Percentiles rank a stretch among this genome's conserved stretches.
phyloP scores from a whole-genome alignment of 306 rosid species.

The Gynostemma pentaphyllum region DNA sequence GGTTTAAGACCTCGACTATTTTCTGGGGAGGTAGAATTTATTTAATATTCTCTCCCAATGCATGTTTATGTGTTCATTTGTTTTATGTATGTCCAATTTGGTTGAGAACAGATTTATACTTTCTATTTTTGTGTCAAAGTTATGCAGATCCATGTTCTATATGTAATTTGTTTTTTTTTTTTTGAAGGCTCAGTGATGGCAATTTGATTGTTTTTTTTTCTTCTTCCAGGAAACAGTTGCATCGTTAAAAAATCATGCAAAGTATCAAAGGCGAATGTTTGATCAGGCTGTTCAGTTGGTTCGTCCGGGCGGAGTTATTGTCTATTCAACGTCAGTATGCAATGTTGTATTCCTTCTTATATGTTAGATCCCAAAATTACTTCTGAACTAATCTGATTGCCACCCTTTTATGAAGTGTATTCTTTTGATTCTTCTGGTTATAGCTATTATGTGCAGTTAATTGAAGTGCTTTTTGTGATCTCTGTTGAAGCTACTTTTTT shows the following conservation, averaged over 20 bases:
- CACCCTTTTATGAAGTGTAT: background rate
- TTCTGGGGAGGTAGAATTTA: conserved; percentile 64
- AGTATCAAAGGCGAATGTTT: conserved; percentile 78
- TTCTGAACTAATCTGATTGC: background rate
- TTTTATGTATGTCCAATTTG: background rate
- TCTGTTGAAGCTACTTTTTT: too few relatives aligned
- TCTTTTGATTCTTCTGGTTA: background rate
- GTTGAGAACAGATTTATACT: background rate
- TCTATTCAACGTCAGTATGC: conserved; percentile 82
- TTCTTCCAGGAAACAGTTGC: conserved; percentile 73
- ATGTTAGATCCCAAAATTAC: background rate
- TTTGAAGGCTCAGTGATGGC: background rate
- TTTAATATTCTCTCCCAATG: background rate
- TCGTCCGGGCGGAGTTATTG: conserved; percentile 72
- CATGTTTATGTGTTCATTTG: background rate
- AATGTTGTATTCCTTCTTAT: background rate
- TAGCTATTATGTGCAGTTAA: too few relatives aligned
- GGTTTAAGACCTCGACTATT: conserved; percentile 92
- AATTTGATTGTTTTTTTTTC: conserved; percentile 10
- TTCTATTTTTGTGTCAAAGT: background rate
- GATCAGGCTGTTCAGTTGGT: conserved; percentile 91
- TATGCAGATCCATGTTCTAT: background rate
- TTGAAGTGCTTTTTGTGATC: too few relatives aligned
- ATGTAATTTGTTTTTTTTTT: background rate
- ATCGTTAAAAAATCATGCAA: conserved; percentile 62